Evolutionary conservation across 495 filamentous ascomycete genomes (phyloP), one percentile per base, ranked within the genome.

Genomic region (Penicillium paxilli): DNA sequence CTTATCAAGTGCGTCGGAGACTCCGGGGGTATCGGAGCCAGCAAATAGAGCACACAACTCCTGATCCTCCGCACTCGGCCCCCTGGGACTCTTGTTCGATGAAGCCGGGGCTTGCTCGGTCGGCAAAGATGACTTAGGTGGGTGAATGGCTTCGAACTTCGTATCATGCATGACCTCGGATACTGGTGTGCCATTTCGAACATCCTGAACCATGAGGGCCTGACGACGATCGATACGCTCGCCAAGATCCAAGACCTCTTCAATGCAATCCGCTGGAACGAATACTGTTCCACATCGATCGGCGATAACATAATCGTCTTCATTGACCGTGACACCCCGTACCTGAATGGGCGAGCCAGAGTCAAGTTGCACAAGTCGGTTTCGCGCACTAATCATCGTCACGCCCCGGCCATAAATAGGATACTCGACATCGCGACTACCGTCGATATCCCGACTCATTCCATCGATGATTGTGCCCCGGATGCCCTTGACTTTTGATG

Each of bases 391-490:
- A 17, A 63, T 57, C 60, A 59, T 59, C 0, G 60, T 59, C 24
- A 59, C 56, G 0, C 60, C 60, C 12, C 57, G 54, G n/a, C 60
- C 57, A 49, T 59, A 64, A 23, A 64, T 57, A 5, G 60, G 57
- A 25, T 60, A 64, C 5, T 40, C 37, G 17, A 52, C 37, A 0
- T 57, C 57, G 2, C 57, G 49, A 16, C 57, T 58, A 16, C 57
- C 57, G 21, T 60, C 60, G 19, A 60, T 64, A 20, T 64, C 57
- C 5, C 60, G 60, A 44, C 60, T 57, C 57, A 64, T 58, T 30
- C 60, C 60, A 24, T 64, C 57, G 50, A 64, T 64, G 54, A 64
- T 49, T n/a, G 60, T 60, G 42, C 60, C 60, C 1, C 60, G 60
- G 28, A 64, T 64, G 0, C 24, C 4, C 35, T 60, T 64, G 47